phyloP scores from a whole-genome alignment of 1,284 basidiomycete species.

The Ceratobasidium sp. region DNA sequence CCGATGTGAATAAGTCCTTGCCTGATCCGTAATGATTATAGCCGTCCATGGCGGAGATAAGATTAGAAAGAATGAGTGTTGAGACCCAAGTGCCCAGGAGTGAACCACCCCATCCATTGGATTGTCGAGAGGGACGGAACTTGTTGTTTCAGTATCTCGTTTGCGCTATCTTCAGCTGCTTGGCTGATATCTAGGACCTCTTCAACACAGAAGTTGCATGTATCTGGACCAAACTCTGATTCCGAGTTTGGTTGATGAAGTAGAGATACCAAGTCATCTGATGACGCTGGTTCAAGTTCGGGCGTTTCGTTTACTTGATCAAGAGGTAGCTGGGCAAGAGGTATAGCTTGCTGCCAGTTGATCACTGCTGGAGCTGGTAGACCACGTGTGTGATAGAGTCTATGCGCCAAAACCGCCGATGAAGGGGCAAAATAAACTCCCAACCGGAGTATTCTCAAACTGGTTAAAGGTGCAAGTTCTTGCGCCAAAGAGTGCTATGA shows the following conservation, averaged over 20 bases:
- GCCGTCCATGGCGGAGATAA: no score
- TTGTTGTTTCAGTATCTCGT: neutral
- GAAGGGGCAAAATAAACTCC: constrained; percentile 28
- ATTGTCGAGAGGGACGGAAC: constrained; percentile 3
- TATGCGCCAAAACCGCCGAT: constrained; percentile 32
- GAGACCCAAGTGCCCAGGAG: constrained; percentile 8
- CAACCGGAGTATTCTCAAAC: constrained; percentile 19
- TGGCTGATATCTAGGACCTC: neutral
- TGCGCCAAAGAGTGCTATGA: constrained; percentile 13
- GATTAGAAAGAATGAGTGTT: constrained; percentile 10
- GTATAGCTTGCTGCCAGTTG: constrained; percentile 33
- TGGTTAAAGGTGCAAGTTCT: constrained; percentile 14
- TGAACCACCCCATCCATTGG: constrained; percentile 27
- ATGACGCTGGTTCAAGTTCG: constrained; percentile 15
- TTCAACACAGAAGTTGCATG: constrained; percentile 7
- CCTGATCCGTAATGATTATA: no score
- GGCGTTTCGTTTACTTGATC: neutral
- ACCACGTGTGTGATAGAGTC: constrained; percentile 22
- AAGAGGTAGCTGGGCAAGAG: constrained; percentile 6
- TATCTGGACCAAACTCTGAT: neutral
- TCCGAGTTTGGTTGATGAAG: constrained; percentile 21
- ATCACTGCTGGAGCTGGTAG: constrained; percentile 13
- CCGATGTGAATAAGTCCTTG: no score
- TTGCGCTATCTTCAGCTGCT: constrained; percentile 10
- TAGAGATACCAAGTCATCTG: constrained; percentile 11